Conservation (phyloP, 768 basidiomycete genomes). For the Pholiota conissans region DNA sequence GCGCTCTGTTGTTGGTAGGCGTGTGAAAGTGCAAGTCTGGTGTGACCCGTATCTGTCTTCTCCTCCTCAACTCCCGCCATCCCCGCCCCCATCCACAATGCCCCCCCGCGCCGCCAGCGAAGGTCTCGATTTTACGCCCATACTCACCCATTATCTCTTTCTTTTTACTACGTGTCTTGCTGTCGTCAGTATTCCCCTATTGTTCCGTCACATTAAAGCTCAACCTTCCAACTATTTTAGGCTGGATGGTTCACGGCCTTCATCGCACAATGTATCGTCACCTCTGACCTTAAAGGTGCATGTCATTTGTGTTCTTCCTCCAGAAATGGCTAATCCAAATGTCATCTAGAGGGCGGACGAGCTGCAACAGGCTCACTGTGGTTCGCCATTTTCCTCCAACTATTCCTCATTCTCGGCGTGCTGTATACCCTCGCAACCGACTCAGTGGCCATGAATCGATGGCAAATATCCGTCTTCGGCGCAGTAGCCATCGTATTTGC, state of each 20-base stretch:
- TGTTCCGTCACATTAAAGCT: not conserved
- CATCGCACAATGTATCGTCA: constrained; percentile 69
- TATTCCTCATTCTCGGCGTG: constrained; percentile 71
- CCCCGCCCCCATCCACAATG: constrained; percentile 30
- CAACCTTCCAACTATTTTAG: constrained; percentile 34
- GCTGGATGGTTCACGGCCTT: constrained; percentile 78
- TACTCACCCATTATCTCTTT: constrained; percentile 90
- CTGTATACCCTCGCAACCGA: constrained; percentile 82
- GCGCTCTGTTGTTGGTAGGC: constrained; percentile 13
- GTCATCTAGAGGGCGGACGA: constrained; percentile 35
- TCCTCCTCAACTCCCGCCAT: constrained; percentile 7
- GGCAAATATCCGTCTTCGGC: constrained; percentile 87
- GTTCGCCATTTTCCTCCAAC: constrained; percentile 84
- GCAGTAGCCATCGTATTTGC: constrained; percentile 88
- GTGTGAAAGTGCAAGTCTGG: constrained; percentile 25
- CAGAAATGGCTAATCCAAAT: not conserved
- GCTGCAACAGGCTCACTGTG: constrained; percentile 62
- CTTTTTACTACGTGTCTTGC: constrained; percentile 84
- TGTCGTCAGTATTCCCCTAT: constrained; percentile 50
- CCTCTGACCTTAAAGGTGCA: constrained; percentile 44
- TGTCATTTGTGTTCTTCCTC: constrained; percentile 1
- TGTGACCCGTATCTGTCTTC: constrained; percentile 12
- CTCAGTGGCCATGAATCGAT: constrained; percentile 89
- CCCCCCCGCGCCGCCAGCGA: constrained; percentile 53
- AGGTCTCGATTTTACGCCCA: constrained; percentile 85